Percentiles rank a stretch among this genome's conserved stretches.
Evolutionary conservation across 768 basidiomycete species (phyloP).

Genomic region (Auricularia sp.): DNA sequence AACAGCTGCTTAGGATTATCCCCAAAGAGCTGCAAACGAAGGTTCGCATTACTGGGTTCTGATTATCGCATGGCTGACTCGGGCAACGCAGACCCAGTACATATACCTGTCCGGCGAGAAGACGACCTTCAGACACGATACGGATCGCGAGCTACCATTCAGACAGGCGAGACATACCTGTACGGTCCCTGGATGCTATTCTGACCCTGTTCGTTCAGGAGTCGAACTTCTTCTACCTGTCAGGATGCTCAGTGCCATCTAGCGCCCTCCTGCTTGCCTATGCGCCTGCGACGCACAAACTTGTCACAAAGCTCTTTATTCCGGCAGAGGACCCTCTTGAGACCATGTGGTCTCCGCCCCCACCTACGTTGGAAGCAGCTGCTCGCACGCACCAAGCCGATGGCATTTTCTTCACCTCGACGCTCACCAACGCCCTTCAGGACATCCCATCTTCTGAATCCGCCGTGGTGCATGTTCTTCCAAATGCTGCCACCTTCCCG

Average conservation of each 20-base stretch:
- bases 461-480: constrained; percentile 58
- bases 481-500: constrained; percentile 26
- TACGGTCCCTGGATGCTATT: constrained; percentile 10
- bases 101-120: constrained; percentile 56
- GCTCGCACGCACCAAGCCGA: constrained; percentile 37
- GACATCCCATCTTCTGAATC: constrained; percentile 12
- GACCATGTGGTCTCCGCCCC: constrained; percentile 84
- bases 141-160: constrained; percentile 71
- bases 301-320: constrained; percentile 54
- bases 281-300: constrained; percentile 38
- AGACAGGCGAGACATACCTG: constrained; percentile 27
- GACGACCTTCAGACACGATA: constrained; percentile 64
- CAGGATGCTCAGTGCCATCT: constrained; percentile 66
- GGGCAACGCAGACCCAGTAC: constrained; percentile 47
- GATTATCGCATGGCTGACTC: not conserved
- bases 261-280: constrained; percentile 56
- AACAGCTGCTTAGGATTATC: no score
- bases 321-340: constrained; percentile 63
- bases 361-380: constrained; percentile 54
- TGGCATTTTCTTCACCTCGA: constrained; percentile 37
- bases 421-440: constrained; percentile 36
- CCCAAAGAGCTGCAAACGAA: no score
- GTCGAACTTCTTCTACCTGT: constrained; percentile 82
- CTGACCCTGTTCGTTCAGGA: constrained; percentile 30
- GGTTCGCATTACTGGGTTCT: no score